phyloP scores from a whole-genome alignment of 2,329 filamentous ascomycete genomes.

The Claviceps pazoutovae region DNA sequence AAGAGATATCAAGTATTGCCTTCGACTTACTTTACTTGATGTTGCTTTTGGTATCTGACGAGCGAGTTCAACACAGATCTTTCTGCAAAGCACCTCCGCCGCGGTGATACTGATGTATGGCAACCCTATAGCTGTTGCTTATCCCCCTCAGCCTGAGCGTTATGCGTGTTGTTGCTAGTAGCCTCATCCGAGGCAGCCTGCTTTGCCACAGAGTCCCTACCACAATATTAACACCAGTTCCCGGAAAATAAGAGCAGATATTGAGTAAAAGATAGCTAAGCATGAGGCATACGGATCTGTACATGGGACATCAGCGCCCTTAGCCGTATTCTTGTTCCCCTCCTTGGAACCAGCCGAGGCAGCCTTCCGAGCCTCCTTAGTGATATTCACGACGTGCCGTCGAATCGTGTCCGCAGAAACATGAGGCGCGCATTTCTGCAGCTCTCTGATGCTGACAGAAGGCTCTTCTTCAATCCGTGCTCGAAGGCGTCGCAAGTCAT shows the following conservation, averaged over 20 bases:
- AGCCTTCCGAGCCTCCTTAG: conserved; percentile 45
- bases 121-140: conserved; percentile 24
- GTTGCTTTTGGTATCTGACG: too few species aligned
- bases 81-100: too few species aligned
- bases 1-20: too few species aligned
- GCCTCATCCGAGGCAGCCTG: conserved; percentile 33
- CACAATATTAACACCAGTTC: background rate
- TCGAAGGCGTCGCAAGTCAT: too few species aligned
- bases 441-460: too few species aligned
- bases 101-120: background rate
- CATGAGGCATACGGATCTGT: conserved; percentile 33
- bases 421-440: too few species aligned
- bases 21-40: too few species aligned
- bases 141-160: conserved; percentile 25
- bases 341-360: conserved; percentile 46
- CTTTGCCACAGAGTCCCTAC: conserved; percentile 31
- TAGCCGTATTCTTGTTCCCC: conserved; percentile 54
- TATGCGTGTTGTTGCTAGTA: conserved; percentile 23
- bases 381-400: conserved; percentile 26
- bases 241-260: background rate
- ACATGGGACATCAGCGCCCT: conserved; percentile 39
- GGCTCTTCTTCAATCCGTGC: too few species aligned
- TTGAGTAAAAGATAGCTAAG: background rate
- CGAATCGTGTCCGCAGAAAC: too few species aligned
- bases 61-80: too few species aligned